phyloP scores from a whole-genome alignment of 2,329 filamentous ascomycete genomes.

The Stachybotrys elegans region DNA sequence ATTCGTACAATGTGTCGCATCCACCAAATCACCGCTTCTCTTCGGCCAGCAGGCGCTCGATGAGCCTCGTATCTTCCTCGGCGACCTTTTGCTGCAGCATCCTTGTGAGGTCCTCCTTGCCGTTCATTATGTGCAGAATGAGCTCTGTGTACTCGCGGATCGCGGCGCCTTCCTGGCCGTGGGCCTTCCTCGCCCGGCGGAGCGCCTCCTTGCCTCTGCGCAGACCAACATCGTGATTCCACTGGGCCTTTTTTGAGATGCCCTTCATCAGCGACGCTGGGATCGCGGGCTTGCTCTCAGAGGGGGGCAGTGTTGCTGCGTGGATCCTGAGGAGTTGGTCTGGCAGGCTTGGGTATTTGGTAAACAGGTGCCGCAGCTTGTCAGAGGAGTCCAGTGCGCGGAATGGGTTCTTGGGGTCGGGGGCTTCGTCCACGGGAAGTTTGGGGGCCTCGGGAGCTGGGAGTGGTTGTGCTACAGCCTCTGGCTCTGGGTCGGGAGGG shows the following conservation, averaged over 20 bases:
- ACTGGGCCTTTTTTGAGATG: conserved; percentile 33
- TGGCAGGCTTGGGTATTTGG: conserved; percentile 45
- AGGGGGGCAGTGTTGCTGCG: conserved; percentile 43
- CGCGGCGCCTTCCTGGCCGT: conserved; percentile 52
- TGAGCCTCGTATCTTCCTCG: conserved; percentile 42
- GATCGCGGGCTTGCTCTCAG: conserved; percentile 21
- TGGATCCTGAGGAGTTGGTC: conserved; percentile 43
- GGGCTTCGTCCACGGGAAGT: conserved; percentile 5
- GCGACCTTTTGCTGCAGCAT: conserved; percentile 39
- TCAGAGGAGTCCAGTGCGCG: conserved; percentile 44
- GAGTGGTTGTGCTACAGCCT: too few relatives aligned
- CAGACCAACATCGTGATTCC: conserved; percentile 55
- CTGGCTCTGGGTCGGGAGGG: conserved; percentile 32
- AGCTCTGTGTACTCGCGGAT: conserved; percentile 57
- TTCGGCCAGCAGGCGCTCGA: conserved; percentile 43
- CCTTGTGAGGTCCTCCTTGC: conserved; percentile 25
- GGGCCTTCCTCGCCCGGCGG: conserved; percentile 41
- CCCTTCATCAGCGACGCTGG: conserved; percentile 27
- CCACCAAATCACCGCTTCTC: conserved; percentile 33
- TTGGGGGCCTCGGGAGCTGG: conserved; percentile 13
- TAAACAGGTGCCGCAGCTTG: conserved; percentile 46
- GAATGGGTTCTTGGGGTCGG: conserved; percentile 39
- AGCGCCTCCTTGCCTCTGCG: conserved; percentile 50
- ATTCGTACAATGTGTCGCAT: background rate
- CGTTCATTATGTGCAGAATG: conserved; percentile 43